Evolutionary conservation across 768 basidiomycete species (phyloP).

Genomic region (Suillus clintonianus): DNA sequence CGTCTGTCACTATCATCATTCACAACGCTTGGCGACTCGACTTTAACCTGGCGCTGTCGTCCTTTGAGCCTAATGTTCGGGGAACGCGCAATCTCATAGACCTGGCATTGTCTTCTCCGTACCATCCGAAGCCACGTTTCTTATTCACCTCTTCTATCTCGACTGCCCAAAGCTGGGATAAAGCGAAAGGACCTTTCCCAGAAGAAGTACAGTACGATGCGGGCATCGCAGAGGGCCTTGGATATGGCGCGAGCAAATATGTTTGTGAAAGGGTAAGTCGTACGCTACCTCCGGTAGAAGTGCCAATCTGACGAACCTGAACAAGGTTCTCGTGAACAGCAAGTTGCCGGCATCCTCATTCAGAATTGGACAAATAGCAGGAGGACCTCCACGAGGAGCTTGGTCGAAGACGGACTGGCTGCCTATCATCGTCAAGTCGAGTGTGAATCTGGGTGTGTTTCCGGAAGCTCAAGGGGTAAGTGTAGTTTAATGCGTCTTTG

Average conservation of each 20-base stretch:
- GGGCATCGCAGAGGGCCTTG: constrained; percentile 29
- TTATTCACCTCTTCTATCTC: constrained; percentile 37
- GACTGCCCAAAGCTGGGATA: constrained; percentile 13
- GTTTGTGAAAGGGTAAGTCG: background rate
- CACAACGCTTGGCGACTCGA: constrained; percentile 48
- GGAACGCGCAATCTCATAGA: constrained; percentile 37
- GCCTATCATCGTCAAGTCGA: constrained; percentile 31
- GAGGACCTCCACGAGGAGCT: constrained; percentile 12
- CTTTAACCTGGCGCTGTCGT: constrained; percentile 46
- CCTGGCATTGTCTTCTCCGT: constrained; percentile 38
- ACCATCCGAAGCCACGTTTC: constrained; percentile 23
- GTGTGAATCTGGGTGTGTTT: constrained; percentile 24
- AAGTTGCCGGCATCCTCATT: constrained; percentile 28
- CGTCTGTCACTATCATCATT: constrained; percentile 37
- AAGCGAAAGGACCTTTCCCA: constrained; percentile 18
- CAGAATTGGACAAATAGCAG: constrained; percentile 20
- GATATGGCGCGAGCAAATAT: constrained; percentile 34
- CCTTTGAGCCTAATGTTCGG: constrained; percentile 46
- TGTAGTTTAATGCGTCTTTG: background rate
- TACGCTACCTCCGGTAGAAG: background rate
- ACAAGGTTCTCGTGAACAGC: constrained; percentile 17
- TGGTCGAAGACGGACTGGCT: constrained; percentile 37
- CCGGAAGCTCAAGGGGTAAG: constrained; percentile 36
- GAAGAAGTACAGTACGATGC: constrained; percentile 27
- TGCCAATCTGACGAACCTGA: constrained; percentile 13